Conservation (phyloP, 345 rosid genomes). For the Eucalyptus decipiens region DNA sequence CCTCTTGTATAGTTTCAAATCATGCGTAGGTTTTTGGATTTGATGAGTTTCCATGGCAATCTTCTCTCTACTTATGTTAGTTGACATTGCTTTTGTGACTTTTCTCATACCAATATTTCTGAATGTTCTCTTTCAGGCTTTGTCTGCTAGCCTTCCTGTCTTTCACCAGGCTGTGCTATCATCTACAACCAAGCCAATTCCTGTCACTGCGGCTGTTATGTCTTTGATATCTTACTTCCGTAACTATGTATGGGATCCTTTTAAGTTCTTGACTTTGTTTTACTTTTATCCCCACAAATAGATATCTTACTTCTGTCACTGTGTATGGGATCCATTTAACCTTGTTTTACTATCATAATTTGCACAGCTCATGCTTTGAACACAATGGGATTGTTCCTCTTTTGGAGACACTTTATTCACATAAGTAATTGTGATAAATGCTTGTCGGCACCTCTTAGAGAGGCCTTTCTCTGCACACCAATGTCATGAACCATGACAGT, state of each 20-base stretch:
- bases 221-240: constrained; percentile 68
- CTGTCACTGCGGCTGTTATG: constrained; percentile 62
- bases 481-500: not conserved
- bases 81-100: not conserved
- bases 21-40: not conserved
- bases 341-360: not conserved
- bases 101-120: not conserved
- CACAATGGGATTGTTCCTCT: not conserved
- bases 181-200: constrained; percentile 51
- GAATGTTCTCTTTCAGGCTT: constrained; percentile 39
- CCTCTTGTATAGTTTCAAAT: not conserved
- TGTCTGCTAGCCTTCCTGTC: constrained; percentile 32
- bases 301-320: not conserved
- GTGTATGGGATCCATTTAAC: not conserved
- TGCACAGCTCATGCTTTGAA: not conserved
- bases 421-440: not conserved
- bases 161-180: constrained; percentile 79
- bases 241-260: constrained; percentile 38
- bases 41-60: not conserved
- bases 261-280: not conserved
- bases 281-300: not conserved
- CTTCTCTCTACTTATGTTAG: not conserved
- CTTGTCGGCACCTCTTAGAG: not conserved
- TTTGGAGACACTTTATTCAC: not conserved
- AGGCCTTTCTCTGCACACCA: not conserved